Evolutionary conservation across 768 basidiomycete genomes (phyloP), one percentile per base, ranked within the genome.

Genomic region (Kondoa malvinella): DNA sequence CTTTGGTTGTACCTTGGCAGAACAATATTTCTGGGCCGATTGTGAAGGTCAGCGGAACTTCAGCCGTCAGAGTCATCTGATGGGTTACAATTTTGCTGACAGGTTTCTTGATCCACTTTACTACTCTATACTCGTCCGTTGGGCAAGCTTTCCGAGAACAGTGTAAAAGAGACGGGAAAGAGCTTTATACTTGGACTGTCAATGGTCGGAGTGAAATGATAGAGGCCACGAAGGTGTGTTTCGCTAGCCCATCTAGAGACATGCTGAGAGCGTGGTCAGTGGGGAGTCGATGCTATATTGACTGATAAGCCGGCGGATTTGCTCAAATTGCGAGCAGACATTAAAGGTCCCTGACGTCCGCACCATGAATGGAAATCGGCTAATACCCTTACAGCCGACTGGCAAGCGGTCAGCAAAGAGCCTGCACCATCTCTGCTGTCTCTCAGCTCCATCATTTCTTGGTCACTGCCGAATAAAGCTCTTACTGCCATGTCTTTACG

Each of bases 181-280:
- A 71, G 12, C 62, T 96, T 67, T 87, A 92, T 83, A 89, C 91
- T 1, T 96, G 92, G 95, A 99, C 95, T 0, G 94, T 97, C 32
- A 99, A 99, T 75, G 82, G 86, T 60, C 85, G 85, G 12, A 84
- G 84, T 66, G 85, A 90, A 74, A 90, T 91, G 89, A 87, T 89
- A 82, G 88, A 91, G 84, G 88, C 86, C 57, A 86, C 85, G 27
- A 64, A 68, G 40, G 40, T 50, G 40, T n/a, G n/a, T n/a, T n/a
- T n/a, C n/a, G n/a, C n/a, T n/a, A n/a, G n/a, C n/a, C n/a, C n/a
- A n/a, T 56, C 50, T 56, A 25, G 50, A 56, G 14, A 56, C 14
- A 56, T 14, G 50, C 14, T 56, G 14, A 14, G 50, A 56, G 25
- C 50, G 50, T 25, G 14, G 14, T 59, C 58, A 63, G 65, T 90